Evolutionary conservation across 106 monocot genomes (phyloP).

Genomic region (Dendrobium officinale): DNA sequence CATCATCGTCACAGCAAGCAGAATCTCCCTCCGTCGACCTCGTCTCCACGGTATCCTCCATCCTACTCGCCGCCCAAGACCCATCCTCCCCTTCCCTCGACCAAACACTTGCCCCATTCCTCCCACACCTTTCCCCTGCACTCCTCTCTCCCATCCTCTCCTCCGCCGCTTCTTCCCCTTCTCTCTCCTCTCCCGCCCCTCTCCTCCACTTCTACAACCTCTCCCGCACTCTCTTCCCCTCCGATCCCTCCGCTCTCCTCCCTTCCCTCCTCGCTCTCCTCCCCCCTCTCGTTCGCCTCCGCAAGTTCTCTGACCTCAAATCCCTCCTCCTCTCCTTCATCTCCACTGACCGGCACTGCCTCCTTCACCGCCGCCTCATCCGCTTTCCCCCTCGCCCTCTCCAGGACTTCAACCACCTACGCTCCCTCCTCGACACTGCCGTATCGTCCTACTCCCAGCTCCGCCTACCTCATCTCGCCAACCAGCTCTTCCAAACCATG

Average conservation of each 20-base stretch:
- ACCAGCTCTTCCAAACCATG: slow-evolving; percentile 58
- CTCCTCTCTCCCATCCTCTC: neutral
- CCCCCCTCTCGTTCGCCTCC: slow-evolving; percentile 1
- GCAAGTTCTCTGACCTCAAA: slow-evolving; percentile 8
- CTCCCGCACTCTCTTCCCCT: neutral
- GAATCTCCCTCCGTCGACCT: slow-evolving; percentile 1
- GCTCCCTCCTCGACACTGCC: slow-evolving; percentile 49
- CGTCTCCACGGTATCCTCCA: slow-evolving; percentile 2
- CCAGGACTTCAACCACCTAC: neutral
- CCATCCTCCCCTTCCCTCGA: neutral
- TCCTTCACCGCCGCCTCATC: slow-evolving; percentile 7
- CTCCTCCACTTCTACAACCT: slow-evolving; percentile 1
- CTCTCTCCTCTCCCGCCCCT: neutral
- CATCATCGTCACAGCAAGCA: neutral
- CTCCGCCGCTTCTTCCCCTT: slow-evolving; percentile 5
- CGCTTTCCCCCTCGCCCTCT: neutral
- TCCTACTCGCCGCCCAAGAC: slow-evolving; percentile 1
- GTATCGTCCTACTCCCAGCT: slow-evolving; percentile 38
- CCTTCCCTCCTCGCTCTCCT: slow-evolving; percentile 2
- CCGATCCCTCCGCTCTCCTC: neutral
- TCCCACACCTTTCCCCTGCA: neutral
- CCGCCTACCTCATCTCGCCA: slow-evolving; percentile 28
- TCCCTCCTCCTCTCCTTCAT: slow-evolving; percentile 4
- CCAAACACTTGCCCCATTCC: neutral
- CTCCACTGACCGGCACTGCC: neutral